Evolutionary conservation across 2,329 filamentous ascomycete genomes (phyloP), one percentile per base, ranked within the genome.

Genomic region (Hypomyces rosellus): DNA sequence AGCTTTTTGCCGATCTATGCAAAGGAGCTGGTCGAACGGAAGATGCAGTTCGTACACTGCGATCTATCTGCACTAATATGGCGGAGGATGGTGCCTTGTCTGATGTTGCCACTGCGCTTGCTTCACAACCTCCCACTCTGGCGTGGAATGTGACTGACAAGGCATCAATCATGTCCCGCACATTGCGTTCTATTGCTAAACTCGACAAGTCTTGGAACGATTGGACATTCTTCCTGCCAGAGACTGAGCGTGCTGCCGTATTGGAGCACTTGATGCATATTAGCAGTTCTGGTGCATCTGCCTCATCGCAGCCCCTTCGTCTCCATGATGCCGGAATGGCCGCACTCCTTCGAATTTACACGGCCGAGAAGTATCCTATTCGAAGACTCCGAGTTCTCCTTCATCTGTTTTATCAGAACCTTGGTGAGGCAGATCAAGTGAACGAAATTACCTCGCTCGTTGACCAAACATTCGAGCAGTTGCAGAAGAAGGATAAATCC

Each of bases 1-100:
- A 89, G 61, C 73, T 80, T 11, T 75, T 87, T 57, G 84, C 80
- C 2, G 82, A 86, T 37, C 60, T 82, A 1, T 81, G 78, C 57
- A 80, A 76, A 56, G 65, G 69, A 1, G 65, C 71, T 13, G 78
- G 78, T 4, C 73, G 78, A 42, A 67, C 69, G 15, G 75, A 79
- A 3, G 80, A 85, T 54, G 78, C 84, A 0, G 72, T 80, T 11
- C 72, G 76, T 33, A 77, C 80, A 2, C 73, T 86, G 6, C 70
- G 75, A 45, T 74, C 78, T 14, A 78, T 88, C n/a, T 77, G 85
- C 50, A 75, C 78, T 14, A 76, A 76, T 48, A 73, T 86, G 58
- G 72, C 87, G 5, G 75, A 79, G 22, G 74, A 80, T 37, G 81
- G 80, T 2, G 71, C 76, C 1, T 66, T 88, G 22, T 63, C 71